Evolutionary conservation across 139 green algal species (phyloP).

Genomic region (Chlamydomonas incerta): DNA sequence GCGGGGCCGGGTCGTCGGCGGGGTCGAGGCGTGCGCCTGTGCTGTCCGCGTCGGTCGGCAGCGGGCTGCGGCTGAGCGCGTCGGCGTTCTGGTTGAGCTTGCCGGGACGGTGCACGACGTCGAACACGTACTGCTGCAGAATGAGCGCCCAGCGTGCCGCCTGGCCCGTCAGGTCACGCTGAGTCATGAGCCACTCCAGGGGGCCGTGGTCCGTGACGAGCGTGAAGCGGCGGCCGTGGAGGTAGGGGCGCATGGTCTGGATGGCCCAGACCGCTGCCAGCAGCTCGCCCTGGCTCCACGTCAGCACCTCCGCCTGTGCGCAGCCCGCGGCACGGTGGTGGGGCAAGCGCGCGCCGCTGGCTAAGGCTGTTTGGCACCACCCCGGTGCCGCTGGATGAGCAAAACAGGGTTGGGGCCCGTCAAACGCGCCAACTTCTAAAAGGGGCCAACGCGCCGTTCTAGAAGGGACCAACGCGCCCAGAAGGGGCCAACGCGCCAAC

Average conservation of each 20-base stretch:
- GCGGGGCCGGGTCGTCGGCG: not conserved
- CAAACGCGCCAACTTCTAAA: too few species aligned
- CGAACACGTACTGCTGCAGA: constrained; percentile 39
- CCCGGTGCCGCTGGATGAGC: too few species aligned
- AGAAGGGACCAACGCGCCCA: too few species aligned
- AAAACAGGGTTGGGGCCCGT: too few species aligned
- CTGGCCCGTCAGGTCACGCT: constrained; percentile 27
- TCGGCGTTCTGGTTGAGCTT: constrained; percentile 36
- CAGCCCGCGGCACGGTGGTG: too few species aligned
- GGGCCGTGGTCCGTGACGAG: constrained; percentile 51
- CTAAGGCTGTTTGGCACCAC: too few species aligned
- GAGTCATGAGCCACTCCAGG: constrained; percentile 48
- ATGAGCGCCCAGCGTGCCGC: constrained; percentile 47
- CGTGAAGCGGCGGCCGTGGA: constrained; percentile 44
- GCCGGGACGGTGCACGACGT: constrained; percentile 30
- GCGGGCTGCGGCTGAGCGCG: not conserved
- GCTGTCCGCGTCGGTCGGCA: not conserved
- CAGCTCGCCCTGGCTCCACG: too few species aligned
- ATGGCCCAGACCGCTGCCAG: constrained; percentile 48
- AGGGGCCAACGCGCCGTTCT: too few species aligned
- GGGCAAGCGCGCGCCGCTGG: too few species aligned
- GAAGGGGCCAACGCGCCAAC: too few species aligned
- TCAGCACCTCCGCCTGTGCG: too few species aligned
- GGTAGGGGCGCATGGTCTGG: constrained; percentile 36
- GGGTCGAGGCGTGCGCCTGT: not conserved